Percentiles rank a stretch among this genome's conserved stretches.
Evolutionary conservation across 1,139 yeast genomes (phyloP).

Genomic region (Sugiyamaella pinicola): DNA sequence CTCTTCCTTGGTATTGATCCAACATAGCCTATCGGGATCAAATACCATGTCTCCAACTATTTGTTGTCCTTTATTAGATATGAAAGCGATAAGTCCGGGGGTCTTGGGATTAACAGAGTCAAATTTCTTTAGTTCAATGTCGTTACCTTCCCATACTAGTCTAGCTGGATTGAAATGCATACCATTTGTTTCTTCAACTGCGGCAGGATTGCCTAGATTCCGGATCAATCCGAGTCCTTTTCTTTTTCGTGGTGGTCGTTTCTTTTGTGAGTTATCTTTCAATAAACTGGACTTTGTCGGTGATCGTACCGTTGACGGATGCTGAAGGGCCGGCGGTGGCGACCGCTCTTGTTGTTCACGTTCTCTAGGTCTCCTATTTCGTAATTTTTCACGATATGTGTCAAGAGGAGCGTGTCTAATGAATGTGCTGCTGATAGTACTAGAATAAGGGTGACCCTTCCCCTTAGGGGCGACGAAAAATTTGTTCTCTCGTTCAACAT

Average conservation of each 20-base stretch:
- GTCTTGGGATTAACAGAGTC: constrained; percentile 42
- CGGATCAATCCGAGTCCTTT: constrained; percentile 40
- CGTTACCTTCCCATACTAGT: constrained; percentile 71
- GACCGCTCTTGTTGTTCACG: constrained; percentile 1
- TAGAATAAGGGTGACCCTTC: constrained; percentile 5
- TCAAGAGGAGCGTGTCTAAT: constrained; percentile 11
- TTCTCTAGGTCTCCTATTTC: background rate
- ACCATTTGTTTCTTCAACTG: constrained; percentile 32
- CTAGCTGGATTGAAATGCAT: constrained; percentile 60
- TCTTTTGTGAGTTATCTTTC: constrained; percentile 20
- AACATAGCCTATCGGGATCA: constrained; percentile 58
- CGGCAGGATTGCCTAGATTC: constrained; percentile 40
- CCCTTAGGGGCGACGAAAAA: constrained; percentile 13
- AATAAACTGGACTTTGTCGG: constrained; percentile 22
- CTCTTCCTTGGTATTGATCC: constrained; percentile 50
- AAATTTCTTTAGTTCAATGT: constrained; percentile 55
- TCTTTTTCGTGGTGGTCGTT: constrained; percentile 12
- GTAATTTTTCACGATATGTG: constrained; percentile 15
- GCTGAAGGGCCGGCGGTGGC: background rate
- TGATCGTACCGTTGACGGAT: constrained; percentile 18
- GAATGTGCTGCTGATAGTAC: background rate
- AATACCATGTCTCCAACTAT: constrained; percentile 59
- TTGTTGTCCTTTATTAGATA: constrained; percentile 42
- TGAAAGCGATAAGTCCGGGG: constrained; percentile 45
- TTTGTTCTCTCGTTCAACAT: constrained; percentile 18